These are phyloP conservation scores for Leonotis leonurus DNA, from an alignment of 257 asterid species.

Conservation along the genomic window DNA sequence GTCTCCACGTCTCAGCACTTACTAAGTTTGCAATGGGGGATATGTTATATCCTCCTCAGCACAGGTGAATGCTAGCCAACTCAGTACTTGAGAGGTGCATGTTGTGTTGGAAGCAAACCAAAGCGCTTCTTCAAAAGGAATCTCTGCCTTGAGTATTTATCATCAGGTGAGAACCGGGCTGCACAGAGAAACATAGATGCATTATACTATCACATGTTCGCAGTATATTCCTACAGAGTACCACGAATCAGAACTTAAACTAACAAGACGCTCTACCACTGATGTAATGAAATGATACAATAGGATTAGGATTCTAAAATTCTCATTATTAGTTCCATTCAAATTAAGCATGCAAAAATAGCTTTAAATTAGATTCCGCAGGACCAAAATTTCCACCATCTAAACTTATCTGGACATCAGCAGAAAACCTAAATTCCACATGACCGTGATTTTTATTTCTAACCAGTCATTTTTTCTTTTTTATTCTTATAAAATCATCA, in stretches of 20 bases:
- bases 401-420: background rate
- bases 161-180: conserved; percentile 94
- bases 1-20: background rate
- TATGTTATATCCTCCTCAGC: background rate
- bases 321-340: background rate
- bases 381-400: background rate
- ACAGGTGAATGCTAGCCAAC: background rate
- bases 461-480: too few species aligned
- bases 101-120: conserved; percentile 81
- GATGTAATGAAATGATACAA: background rate
- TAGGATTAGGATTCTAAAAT: background rate
- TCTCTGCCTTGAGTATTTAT: conserved; percentile 77
- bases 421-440: background rate
- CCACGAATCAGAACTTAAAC: background rate
- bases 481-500: too few species aligned
- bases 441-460: too few species aligned
- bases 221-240: background rate
- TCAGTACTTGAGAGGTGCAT: conserved; percentile 63
- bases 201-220: background rate
- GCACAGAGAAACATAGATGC: conserved; percentile 15
- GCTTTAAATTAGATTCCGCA: background rate
- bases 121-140: conserved; percentile 77
- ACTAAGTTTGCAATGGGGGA: background rate
- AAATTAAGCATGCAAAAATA: background rate
- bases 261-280: background rate